Percentiles rank a stretch among this genome's conserved stretches.
Evolutionary conservation across 2,329 filamentous ascomycete species (phyloP).

Genomic region (Talaromyces amestolkiae): DNA sequence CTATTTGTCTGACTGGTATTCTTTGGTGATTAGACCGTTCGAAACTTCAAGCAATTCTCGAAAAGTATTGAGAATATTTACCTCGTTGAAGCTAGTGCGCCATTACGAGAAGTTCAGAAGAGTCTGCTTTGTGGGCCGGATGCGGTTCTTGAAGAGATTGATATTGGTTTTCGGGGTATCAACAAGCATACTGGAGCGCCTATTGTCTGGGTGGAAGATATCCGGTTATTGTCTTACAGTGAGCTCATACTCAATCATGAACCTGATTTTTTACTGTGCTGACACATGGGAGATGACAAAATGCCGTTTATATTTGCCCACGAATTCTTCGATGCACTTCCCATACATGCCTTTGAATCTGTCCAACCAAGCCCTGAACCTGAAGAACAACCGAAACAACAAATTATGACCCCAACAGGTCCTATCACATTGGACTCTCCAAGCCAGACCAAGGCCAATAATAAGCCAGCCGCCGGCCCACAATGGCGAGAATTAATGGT

Average conservation of each 20-base stretch:
- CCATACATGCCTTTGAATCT: conserved; percentile 91
- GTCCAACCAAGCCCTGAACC: conserved; percentile 52
- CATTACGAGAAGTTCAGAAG: conserved; percentile 74
- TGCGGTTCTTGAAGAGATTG: conserved; percentile 64
- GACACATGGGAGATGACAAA: conserved; percentile 50
- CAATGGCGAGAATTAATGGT: conserved; percentile 86
- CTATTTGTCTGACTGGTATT: background rate
- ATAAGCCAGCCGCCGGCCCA: conserved; percentile 41
- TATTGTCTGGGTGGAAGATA: conserved; percentile 88
- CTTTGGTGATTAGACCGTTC: conserved; percentile 63
- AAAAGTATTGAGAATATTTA: conserved; percentile 82
- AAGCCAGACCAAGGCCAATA: conserved; percentile 42
- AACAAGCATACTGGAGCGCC: conserved; percentile 72
- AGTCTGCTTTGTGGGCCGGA: conserved; percentile 74
- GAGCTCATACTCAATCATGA: conserved; percentile 25
- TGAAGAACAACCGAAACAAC: conserved; percentile 40
- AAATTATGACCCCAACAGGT: conserved; percentile 50
- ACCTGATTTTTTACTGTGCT: background rate
- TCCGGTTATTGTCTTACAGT: conserved; percentile 75
- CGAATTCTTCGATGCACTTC: conserved; percentile 97
- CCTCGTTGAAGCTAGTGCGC: conserved; percentile 87
- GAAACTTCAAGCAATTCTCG: conserved; percentile 75
- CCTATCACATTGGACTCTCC: conserved; percentile 34
- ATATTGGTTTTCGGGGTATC: conserved; percentile 69
- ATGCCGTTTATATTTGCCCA: conserved; percentile 93